Base-by-base conservation (phyloP, 257 asterid genomes). In the Datura wrightii region DNA sequence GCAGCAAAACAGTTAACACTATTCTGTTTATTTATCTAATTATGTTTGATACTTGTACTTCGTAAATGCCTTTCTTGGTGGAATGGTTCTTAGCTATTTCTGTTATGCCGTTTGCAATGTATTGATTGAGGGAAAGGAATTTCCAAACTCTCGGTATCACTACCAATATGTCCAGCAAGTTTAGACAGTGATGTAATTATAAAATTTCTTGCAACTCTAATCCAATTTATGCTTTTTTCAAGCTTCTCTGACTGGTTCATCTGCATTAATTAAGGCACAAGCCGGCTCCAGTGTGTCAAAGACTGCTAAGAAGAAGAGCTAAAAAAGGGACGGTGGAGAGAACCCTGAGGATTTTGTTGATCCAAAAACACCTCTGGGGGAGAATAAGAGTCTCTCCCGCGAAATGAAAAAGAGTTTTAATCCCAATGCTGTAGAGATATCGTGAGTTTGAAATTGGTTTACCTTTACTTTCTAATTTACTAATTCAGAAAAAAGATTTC, bases 391-490 rank as follows among this genome's bases (percentile, higher is more conserved):
- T 92, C n/a, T n/a, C n/a, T n/a, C 99, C 52, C 85, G 88, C 18
- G 94, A 90, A 82, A 94, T 95, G 99, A 94, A 97, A 46, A 92
- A 91, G 88, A 87, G 95, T 63, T 95, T 85, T 92, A 89, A 87
- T 83, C 98, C 99, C 4, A 88, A 52, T 85, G 90, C 93, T 39
- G 99, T 95, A 1, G 99, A 95, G 90, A 93, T 88, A 83, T 88
- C 94, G 98, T 95, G 91, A 63, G 95, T 82, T 78, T 66, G 56
- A 50, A 10, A 50, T 50, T 50, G 14, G 54, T 10, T 50, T 50
- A 50, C 54, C 15, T 50, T 50, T 50, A 50, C 54, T 50, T 50
- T 9, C 54, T 0, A 10, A 5, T 50, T 50, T 50, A 24, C 31
- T 24, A 24, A 24, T 24, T 24, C 31, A 24, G 31, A 24, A 24